A percentile compares a stretch with the other conserved stretches of the same genome.
phyloP scores from a whole-genome alignment of 2,329 filamentous ascomycete species.

The Fusarium torulosum region DNA sequence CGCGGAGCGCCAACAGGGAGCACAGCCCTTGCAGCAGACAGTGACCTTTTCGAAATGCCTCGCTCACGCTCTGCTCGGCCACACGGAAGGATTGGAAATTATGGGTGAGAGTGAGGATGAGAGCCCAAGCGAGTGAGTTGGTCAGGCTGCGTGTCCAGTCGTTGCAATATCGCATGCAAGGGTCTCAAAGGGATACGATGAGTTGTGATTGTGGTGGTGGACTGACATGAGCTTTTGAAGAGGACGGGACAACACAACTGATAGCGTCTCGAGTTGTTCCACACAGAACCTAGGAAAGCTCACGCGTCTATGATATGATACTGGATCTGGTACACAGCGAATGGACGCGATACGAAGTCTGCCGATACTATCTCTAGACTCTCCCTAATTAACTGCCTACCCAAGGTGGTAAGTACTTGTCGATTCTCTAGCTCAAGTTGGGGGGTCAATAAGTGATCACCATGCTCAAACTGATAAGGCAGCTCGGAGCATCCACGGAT shows the following conservation, averaged over 20 bases:
- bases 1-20: constrained; percentile 30
- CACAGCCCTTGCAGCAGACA: constrained; percentile 31
- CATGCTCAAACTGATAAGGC: constrained; percentile 36
- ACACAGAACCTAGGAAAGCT: constrained; percentile 39
- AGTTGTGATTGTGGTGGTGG: constrained; percentile 28
- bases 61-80: constrained; percentile 22
- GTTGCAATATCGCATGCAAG: constrained; percentile 34
- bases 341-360: constrained; percentile 23
- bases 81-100: constrained; percentile 19
- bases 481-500: constrained; percentile 3
- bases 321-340: constrained; percentile 22
- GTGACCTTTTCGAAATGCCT: constrained; percentile 22
- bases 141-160: constrained; percentile 32
- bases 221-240: constrained; percentile 22
- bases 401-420: constrained; percentile 22
- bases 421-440: constrained; percentile 9
- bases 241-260: constrained; percentile 35
- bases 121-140: constrained; percentile 21
- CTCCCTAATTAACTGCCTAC: constrained; percentile 13
- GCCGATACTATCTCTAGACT: not conserved
- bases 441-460: constrained; percentile 20
- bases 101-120: not conserved
- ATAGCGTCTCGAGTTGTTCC: constrained; percentile 32
- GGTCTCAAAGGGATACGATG: constrained; percentile 27
- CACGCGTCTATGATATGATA: constrained; percentile 33